These are phyloP conservation scores for Exophiala sp. DNA, from an alignment of 2,329 filamentous ascomycete genomes.

Conservation along the genomic window DNA sequence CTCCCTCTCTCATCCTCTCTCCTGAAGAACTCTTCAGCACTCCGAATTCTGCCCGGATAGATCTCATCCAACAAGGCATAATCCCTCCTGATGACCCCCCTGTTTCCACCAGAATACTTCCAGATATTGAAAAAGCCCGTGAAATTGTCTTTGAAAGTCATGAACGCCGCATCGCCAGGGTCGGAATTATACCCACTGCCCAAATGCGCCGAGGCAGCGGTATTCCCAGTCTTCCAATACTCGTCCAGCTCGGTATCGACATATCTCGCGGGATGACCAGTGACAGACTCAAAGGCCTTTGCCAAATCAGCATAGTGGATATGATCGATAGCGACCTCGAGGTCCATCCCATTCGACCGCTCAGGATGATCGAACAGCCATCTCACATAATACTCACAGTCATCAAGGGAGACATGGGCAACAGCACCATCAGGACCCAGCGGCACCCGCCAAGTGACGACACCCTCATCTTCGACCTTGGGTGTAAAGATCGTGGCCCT, in stretches of 20 bases:
- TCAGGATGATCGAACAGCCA: slow-evolving; percentile 47
- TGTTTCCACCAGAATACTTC: slow-evolving; percentile 39
- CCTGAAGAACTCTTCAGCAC: slow-evolving; percentile 47
- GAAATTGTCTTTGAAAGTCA: slow-evolving; percentile 46
- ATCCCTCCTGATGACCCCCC: slow-evolving; percentile 42
- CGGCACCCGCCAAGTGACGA: slow-evolving; percentile 42
- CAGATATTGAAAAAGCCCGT: slow-evolving; percentile 48
- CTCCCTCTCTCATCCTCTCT: slow-evolving; percentile 19
- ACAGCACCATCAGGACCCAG: slow-evolving; percentile 36
- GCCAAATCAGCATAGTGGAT: slow-evolving; percentile 40
- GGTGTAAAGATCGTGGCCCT: slow-evolving; percentile 38
- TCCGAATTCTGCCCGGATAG: slow-evolving; percentile 45
- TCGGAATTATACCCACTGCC: slow-evolving; percentile 38
- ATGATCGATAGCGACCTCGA: slow-evolving; percentile 42
- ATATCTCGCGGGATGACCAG: slow-evolving; percentile 40
- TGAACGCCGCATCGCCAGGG: slow-evolving; percentile 34
- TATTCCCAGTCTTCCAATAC: slow-evolving; percentile 32
- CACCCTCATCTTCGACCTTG: slow-evolving; percentile 35
- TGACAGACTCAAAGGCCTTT: slow-evolving; percentile 40
- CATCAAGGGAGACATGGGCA: slow-evolving; percentile 42
- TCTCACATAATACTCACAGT: slow-evolving; percentile 44
- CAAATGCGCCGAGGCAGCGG: slow-evolving; percentile 20
- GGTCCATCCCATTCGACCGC: slow-evolving; percentile 42
- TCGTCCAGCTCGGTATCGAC: slow-evolving; percentile 35
- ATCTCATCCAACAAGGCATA: slow-evolving; percentile 50